Evolutionary conservation across 495 filamentous ascomycete genomes (phyloP).

Genomic region (Rhypophila decipiens): DNA sequence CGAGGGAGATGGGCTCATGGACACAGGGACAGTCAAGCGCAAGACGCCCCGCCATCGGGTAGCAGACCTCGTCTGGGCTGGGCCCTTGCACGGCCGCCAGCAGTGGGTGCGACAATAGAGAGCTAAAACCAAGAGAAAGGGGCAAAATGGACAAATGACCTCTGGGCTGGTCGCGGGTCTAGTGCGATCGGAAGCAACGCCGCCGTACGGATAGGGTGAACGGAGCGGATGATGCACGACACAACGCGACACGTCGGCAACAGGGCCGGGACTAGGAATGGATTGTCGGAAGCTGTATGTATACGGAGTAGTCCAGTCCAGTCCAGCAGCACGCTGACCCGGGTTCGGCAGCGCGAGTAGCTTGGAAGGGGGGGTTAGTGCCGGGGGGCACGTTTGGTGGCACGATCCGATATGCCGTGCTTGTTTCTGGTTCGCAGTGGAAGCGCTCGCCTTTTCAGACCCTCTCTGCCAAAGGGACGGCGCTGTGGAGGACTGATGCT

Average conservation of each 20-base stretch:
- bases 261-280: slow-evolving; percentile 20
- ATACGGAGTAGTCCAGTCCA: neutral
- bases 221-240: slow-evolving; percentile 31
- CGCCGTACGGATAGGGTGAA: slow-evolving; percentile 13
- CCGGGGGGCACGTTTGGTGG: slow-evolving; percentile 20
- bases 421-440: slow-evolving; percentile 8
- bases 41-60: slow-evolving; percentile 27
- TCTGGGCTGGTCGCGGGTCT: neutral
- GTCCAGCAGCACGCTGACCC: too few relatives aligned
- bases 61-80: slow-evolving; percentile 9
- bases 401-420: slow-evolving; percentile 26
- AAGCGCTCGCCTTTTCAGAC: neutral
- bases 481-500: neutral
- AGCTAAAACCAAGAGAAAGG: too few relatives aligned
- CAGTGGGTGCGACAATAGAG: slow-evolving; percentile 9
- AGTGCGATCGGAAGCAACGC: slow-evolving; percentile 25
- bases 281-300: slow-evolving; percentile 24
- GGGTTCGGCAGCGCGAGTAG: slow-evolving; percentile 13
- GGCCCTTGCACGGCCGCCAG: slow-evolving; percentile 9
- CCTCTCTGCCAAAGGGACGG: neutral
- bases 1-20: slow-evolving; percentile 9
- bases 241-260: slow-evolving; percentile 20
- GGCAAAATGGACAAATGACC: too few relatives aligned
- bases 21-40: too few relatives aligned
- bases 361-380: slow-evolving; percentile 8